Conservation (phyloP, 2,329 filamentous ascomycete species). For the Ophiosphaerella herpotricha region DNA sequence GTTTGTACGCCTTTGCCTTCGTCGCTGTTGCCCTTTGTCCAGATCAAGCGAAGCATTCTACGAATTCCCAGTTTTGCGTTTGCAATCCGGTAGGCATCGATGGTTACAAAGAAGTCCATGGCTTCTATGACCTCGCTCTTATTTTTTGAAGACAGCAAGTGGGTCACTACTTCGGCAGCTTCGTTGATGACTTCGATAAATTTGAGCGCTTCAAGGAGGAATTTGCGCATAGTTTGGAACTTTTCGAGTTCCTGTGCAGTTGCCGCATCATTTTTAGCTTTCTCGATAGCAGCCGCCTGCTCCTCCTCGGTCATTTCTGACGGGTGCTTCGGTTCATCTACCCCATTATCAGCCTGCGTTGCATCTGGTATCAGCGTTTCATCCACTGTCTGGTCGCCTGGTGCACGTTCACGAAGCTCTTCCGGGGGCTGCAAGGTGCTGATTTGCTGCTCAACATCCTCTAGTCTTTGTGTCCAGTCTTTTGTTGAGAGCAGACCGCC, state of each 20-base stretch:
- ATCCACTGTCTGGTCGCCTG: constrained; percentile 72
- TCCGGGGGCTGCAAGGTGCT: constrained; percentile 79
- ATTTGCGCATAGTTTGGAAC: constrained; percentile 83
- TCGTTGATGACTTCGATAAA: constrained; percentile 92
- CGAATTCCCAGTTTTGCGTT: constrained; percentile 90
- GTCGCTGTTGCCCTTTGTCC: constrained; percentile 99
- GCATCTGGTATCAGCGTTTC: constrained; percentile 83
- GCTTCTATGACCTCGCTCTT: constrained; percentile 99
- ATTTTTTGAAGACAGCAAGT: constrained; percentile 90
- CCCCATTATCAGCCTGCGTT: constrained; percentile 70
- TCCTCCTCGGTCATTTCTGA: constrained; percentile 80
- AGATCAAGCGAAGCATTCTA: constrained; percentile 94
- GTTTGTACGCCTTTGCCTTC: constrained; percentile 98
- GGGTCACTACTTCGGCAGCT: constrained; percentile 78
- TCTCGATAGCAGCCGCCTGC: constrained; percentile 72
- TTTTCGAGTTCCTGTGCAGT: constrained; percentile 88
- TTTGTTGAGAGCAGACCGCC: constrained; percentile 76
- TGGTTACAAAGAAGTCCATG: constrained; percentile 96
- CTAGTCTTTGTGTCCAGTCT: constrained; percentile 82
- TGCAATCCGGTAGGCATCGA: constrained; percentile 95
- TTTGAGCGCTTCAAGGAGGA: constrained; percentile 89
- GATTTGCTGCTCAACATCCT: constrained; percentile 82
- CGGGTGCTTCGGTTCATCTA: constrained; percentile 51
- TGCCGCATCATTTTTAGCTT: constrained; percentile 83
- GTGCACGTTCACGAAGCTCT: constrained; percentile 69